Base-by-base conservation (phyloP, 805 yeast species). In the Teunomyces atbi region DNA sequence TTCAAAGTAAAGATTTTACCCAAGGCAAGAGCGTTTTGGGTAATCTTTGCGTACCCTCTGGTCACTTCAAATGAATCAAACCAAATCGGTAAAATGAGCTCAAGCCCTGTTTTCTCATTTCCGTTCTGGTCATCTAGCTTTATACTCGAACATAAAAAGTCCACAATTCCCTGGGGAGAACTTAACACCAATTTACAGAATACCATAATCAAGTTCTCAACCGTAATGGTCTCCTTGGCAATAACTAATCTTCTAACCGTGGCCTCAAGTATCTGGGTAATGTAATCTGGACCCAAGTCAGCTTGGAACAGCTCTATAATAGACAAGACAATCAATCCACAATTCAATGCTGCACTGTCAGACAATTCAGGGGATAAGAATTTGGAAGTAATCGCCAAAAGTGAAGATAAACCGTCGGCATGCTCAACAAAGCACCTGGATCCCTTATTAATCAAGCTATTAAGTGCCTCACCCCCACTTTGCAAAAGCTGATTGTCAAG, bases 401-500 rank as follows among this genome's bases (percentile, higher is more conserved):
- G 71, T 2, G 75, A 68, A 13, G 81, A 74, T 44, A 79, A 64
- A 0, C 88, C 89, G n/a, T 65, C 65, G 2, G 45, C 50, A 49
- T 64, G 76, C 5, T 55, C 49, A 7, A 65, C 44, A 42, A 78
- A 66, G 30, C 57, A 53, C 7, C 50, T 45, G 2, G 78, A 58
- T 4, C 75, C 73, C 11, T 61, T 65, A 38, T 69, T 66, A 19
- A 89, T 66, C 34, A 90, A 63, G 23, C 77, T 79, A 48, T 82
- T 82, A 55, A 86, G 81, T 4, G 84, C 82, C 49, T 86, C 92
- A 0, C 92, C 86, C 2, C 90, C 84, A 8, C 81, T 69, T 64
- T 90, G 96, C 27, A 90, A 62, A 6, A 89, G 76, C 57, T 85
- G 89, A 54, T 86, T 88, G 61, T 90, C 97, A n/a, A 63, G 68